Evolutionary conservation across 768 basidiomycete genomes (phyloP).

Genomic region (Astraeus odoratus): DNA sequence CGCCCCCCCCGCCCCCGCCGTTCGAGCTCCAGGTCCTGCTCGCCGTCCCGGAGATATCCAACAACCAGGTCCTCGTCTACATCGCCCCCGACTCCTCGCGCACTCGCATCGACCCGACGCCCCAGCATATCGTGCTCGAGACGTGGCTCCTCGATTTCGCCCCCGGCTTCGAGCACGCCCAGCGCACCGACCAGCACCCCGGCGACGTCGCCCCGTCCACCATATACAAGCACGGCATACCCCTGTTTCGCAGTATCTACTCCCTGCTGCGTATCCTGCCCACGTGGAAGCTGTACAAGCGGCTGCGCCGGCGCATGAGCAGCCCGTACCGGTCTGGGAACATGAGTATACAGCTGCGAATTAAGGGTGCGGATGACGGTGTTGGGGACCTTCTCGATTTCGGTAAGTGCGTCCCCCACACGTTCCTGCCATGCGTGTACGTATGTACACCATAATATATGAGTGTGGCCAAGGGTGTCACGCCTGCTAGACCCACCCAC

Average conservation of each 20-base stretch:
- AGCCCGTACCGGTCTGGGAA: constrained; percentile 33
- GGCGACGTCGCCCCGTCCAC: constrained; percentile 60
- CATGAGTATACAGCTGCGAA: constrained; percentile 43
- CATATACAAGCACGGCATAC: constrained; percentile 81
- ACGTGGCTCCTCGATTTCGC: constrained; percentile 53
- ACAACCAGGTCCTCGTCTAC: constrained; percentile 70
- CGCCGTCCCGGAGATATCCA: constrained; percentile 58
- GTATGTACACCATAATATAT: constrained; percentile 19
- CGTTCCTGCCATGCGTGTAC: constrained; percentile 17
- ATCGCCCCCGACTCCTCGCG: constrained; percentile 52
- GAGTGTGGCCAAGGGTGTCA: neutral
- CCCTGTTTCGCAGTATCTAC: constrained; percentile 72
- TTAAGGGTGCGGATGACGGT: constrained; percentile 30
- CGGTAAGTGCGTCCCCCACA: constrained; percentile 26
- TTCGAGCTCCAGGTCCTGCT: constrained; percentile 68
- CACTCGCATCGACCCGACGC: constrained; percentile 61
- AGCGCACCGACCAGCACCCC: constrained; percentile 19
- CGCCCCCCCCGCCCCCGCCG: constrained; percentile 35
- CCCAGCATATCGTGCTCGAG: constrained; percentile 66
- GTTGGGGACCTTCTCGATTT: constrained; percentile 28
- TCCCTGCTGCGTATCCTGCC: constrained; percentile 67
- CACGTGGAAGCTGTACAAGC: constrained; percentile 66
- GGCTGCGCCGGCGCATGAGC: constrained; percentile 40
- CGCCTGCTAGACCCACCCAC: constrained; percentile 6
- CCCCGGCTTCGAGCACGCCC: too few relatives aligned